Evolutionary conservation across 2,329 filamentous ascomycete species (phyloP).

Genomic region (Chaetothyriales sp.): DNA sequence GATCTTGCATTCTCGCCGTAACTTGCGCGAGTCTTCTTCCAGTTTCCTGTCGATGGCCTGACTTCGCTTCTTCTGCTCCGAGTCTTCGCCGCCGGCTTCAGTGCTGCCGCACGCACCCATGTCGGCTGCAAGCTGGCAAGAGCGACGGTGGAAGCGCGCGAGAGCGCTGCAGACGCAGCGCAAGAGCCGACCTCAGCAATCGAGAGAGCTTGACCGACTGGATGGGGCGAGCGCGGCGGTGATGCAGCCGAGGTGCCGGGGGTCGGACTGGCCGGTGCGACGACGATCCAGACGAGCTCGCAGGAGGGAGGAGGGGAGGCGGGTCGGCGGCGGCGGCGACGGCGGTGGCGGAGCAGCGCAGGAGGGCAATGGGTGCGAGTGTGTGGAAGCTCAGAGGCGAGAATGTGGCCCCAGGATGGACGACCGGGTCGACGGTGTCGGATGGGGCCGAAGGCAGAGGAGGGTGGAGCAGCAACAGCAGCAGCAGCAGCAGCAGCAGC

Average conservation of each 20-base stretch:
- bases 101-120: slow-evolving; percentile 96
- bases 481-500: too few species aligned
- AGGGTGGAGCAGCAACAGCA: background rate
- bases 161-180: slow-evolving; percentile 14
- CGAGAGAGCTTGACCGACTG: slow-evolving; percentile 11
- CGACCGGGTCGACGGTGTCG: background rate
- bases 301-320: background rate
- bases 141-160: slow-evolving; percentile 5
- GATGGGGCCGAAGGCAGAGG: background rate
- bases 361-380: background rate
- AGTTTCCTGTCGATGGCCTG: slow-evolving; percentile 88
- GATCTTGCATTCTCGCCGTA: slow-evolving; percentile 98
- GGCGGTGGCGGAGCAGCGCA: background rate
- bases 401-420: background rate
- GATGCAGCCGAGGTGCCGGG: slow-evolving; percentile 1
- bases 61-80: slow-evolving; percentile 88
- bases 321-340: background rate
- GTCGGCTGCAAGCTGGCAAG: slow-evolving; percentile 5
- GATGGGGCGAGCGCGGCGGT: slow-evolving; percentile 14
- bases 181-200: slow-evolving; percentile 15
- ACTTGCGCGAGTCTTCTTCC: slow-evolving; percentile 83
- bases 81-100: slow-evolving; percentile 57
- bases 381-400: background rate
- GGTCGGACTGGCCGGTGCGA: background rate
- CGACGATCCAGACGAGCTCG: slow-evolving; percentile 3